A percentile compares a stretch with the other conserved stretches of the same genome.
Conservation (phyloP, 805 yeast genomes). For the Ogataea corticis region DNA sequence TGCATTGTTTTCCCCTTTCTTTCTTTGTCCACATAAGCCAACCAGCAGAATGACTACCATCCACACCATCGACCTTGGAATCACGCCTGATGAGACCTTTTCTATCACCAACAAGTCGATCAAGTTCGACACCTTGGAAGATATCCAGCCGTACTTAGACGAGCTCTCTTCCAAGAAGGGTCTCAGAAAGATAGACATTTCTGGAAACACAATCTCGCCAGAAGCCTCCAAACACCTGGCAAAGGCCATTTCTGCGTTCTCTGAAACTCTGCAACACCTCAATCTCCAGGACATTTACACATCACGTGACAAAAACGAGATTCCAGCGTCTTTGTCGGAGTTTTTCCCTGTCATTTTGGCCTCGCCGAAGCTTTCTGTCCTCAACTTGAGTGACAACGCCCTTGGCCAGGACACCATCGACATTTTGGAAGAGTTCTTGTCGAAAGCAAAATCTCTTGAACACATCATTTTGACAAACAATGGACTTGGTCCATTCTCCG, state of each 20-base stretch:
- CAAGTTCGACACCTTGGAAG: slow-evolving; percentile 71
- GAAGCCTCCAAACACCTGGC: slow-evolving; percentile 80
- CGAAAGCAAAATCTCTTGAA: slow-evolving; percentile 74
- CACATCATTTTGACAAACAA: slow-evolving; percentile 90
- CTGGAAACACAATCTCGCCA: slow-evolving; percentile 94
- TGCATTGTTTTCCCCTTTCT: too few relatives aligned
- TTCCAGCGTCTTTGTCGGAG: slow-evolving; percentile 75
- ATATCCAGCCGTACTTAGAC: slow-evolving; percentile 67
- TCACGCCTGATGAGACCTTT: slow-evolving; percentile 48
- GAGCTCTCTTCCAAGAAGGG: slow-evolving; percentile 45
- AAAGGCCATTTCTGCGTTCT: slow-evolving; percentile 44
- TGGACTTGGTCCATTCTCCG: slow-evolving; percentile 98
- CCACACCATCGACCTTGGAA: slow-evolving; percentile 36
- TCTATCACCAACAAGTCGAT: slow-evolving; percentile 74
- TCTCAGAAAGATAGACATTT: slow-evolving; percentile 66
- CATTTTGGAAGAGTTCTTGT: slow-evolving; percentile 76
- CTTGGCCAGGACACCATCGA: slow-evolving; percentile 95
- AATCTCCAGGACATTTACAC: slow-evolving; percentile 93
- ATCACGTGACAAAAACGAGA: slow-evolving; percentile 92
- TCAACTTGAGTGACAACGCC: slow-evolving; percentile 93
- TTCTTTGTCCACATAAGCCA: neutral
- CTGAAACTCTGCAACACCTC: slow-evolving; percentile 58
- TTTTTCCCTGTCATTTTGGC: slow-evolving; percentile 72
- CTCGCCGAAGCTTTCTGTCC: slow-evolving; percentile 65
- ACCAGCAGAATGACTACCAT: slow-evolving; percentile 36